Conservation (phyloP, 352 stramenopile genomes). For the Halophytophthora batemanensis region DNA sequence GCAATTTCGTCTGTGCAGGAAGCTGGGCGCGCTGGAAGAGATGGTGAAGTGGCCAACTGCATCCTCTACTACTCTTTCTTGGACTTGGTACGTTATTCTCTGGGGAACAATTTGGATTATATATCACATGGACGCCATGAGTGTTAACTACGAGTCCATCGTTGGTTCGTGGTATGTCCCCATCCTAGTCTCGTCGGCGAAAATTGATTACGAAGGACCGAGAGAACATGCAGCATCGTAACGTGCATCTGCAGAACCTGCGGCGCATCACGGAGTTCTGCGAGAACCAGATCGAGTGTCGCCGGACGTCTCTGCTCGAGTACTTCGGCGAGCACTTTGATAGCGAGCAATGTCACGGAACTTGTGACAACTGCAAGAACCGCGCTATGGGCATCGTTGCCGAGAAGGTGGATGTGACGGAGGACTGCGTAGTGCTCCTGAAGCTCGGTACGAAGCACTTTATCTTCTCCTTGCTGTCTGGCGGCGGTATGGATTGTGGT, state of each 20-base stretch:
- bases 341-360: slow-evolving; percentile 62
- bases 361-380: slow-evolving; percentile 89
- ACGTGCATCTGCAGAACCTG: slow-evolving; percentile 82
- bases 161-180: neutral
- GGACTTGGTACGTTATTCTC: slow-evolving; percentile 53
- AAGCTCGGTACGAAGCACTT: slow-evolving; percentile 51
- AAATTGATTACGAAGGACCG: slow-evolving; percentile 80
- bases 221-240: slow-evolving; percentile 75
- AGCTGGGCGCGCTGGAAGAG: slow-evolving; percentile 76
- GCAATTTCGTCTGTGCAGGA: slow-evolving; percentile 36
- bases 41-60: slow-evolving; percentile 80
- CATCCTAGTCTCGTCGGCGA: slow-evolving; percentile 47
- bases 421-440: slow-evolving; percentile 60
- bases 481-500: too few species aligned
- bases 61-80: slow-evolving; percentile 87
- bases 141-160: neutral
- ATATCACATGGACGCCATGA: neutral
- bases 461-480: too few species aligned
- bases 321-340: slow-evolving; percentile 90
- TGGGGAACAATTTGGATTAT: slow-evolving; percentile 1
- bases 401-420: slow-evolving; percentile 75
- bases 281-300: slow-evolving; percentile 86
- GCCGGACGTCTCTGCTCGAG: slow-evolving; percentile 76
- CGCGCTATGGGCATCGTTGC: slow-evolving; percentile 55
- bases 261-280: slow-evolving; percentile 86